Percentiles rank a stretch among this genome's conserved stretches.
These are phyloP conservation scores for Sporothrix brunneoviolacea DNA, from an alignment of 2,329 filamentous ascomycete species.

Conservation along the genomic window DNA sequence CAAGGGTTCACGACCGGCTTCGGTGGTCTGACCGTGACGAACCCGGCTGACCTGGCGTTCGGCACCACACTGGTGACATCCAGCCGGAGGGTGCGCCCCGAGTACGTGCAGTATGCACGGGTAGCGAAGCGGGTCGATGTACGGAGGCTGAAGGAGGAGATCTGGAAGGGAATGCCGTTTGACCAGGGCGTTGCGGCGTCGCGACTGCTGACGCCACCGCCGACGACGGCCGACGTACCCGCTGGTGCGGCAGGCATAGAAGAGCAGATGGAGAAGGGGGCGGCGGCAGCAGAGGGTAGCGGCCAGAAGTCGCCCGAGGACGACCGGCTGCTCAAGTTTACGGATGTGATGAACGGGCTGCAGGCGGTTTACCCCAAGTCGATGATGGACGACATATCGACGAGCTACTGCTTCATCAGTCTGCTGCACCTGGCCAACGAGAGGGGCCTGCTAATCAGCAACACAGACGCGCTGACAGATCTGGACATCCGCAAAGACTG, in stretches of 20 bases:
- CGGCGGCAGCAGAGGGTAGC: conserved; percentile 3
- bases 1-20: conserved; percentile 35
- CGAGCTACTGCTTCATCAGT: conserved; percentile 88
- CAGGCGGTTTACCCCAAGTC: conserved; percentile 80
- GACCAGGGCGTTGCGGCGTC: conserved; percentile 38
- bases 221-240: neutral
- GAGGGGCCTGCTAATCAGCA: conserved; percentile 74
- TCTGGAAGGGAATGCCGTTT: conserved; percentile 61
- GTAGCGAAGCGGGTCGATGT: conserved; percentile 68
- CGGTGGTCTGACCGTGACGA: conserved; percentile 38
- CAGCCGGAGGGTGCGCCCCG: conserved; percentile 55
- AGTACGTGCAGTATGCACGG: conserved; percentile 64
- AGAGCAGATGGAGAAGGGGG: conserved; percentile 16
- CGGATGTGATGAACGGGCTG: conserved; percentile 81
- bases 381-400: conserved; percentile 89
- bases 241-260: neutral
- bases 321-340: conserved; percentile 68
- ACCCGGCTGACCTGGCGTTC: conserved; percentile 44
- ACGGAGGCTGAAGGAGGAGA: conserved; percentile 59
- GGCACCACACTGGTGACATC: conserved; percentile 63
- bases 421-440: conserved; percentile 88
- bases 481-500: conserved; percentile 57
- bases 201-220: conserved; percentile 18
- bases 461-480: conserved; percentile 51
- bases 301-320: conserved; percentile 24